Evolutionary conservation across 805 yeast species (phyloP).

Genomic region (Candida sakaeoensis): DNA sequence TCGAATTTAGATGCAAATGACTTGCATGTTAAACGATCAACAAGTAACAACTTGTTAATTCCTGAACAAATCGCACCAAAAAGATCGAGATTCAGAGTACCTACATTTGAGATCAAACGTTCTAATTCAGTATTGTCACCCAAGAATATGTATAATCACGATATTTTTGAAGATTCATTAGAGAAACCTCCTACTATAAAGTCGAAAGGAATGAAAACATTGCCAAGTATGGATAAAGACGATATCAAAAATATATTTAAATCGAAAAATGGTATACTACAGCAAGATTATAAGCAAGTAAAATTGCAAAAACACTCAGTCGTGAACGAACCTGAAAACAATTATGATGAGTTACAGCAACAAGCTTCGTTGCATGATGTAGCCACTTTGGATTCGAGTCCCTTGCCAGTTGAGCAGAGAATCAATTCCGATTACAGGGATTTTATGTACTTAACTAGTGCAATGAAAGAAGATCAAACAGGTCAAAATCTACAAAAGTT

Average conservation of each 20-base stretch:
- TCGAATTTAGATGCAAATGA: constrained; percentile 17
- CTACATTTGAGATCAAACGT: constrained; percentile 40
- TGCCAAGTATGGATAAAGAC: constrained; percentile 47
- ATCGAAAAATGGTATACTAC: constrained; percentile 35
- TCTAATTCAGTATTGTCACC: constrained; percentile 34
- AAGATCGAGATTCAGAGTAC: constrained; percentile 34
- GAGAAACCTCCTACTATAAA: constrained; percentile 33
- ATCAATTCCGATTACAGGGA: constrained; percentile 8
- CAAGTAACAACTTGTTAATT: background rate
- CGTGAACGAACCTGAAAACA: constrained; percentile 21
- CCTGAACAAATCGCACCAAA: constrained; percentile 1
- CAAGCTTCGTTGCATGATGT: constrained; percentile 31
- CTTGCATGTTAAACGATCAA: constrained; percentile 7
- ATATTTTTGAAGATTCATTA: constrained; percentile 30
- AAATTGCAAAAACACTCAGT: constrained; percentile 28
- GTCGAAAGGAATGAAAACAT: constrained; percentile 44
- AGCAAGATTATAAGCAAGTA: constrained; percentile 36
- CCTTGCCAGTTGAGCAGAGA: constrained; percentile 12
- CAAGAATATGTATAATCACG: constrained; percentile 31
- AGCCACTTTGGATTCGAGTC: constrained; percentile 19
- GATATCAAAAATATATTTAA: constrained; percentile 40
- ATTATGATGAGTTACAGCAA: constrained; percentile 27
- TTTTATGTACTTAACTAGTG: constrained; percentile 39
- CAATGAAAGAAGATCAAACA: constrained; percentile 26
- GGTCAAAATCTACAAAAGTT: constrained; percentile 21